A percentile compares a stretch with the other conserved stretches of the same genome.
Conservation (phyloP, 2,329 filamentous ascomycete species). For the Pseudocercospora fuligena region DNA sequence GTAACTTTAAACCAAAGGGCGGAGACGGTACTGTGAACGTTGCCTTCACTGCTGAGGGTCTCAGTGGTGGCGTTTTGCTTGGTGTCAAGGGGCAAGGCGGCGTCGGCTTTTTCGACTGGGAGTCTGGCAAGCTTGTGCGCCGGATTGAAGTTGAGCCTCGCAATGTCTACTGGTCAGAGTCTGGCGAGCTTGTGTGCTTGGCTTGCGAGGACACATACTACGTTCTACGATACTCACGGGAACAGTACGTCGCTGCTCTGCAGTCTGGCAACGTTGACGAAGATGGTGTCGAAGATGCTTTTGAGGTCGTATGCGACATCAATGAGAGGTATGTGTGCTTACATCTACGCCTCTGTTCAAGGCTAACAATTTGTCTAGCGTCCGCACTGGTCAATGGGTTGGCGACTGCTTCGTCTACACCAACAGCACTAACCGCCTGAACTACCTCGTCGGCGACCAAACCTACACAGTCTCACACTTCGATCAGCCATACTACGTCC, state of each 20-base stretch:
- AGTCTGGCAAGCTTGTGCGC: constrained; percentile 83
- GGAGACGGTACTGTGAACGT: constrained; percentile 78
- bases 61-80: constrained; percentile 85
- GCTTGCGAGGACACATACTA: constrained; percentile 97
- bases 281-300: constrained; percentile 92
- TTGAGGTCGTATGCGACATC: constrained; percentile 95
- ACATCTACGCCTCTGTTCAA: constrained; percentile 44
- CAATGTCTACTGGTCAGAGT: constrained; percentile 93
- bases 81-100: constrained; percentile 95
- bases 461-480: constrained; percentile 98
- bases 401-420: constrained; percentile 99
- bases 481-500: constrained; percentile 90
- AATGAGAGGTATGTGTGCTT: constrained; percentile 65
- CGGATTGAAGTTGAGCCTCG: constrained; percentile 81
- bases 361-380: constrained; percentile 53
- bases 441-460: constrained; percentile 97
- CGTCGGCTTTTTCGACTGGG: constrained; percentile 96
- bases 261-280: constrained; percentile 82
- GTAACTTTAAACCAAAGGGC: constrained; percentile 92
- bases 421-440: constrained; percentile 92
- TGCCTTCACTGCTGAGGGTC: constrained; percentile 90
- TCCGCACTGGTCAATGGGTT: constrained; percentile 95
- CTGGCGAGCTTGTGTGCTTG: constrained; percentile 87
- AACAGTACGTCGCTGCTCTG: constrained; percentile 82
- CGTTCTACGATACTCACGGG: constrained; percentile 86